Conservation (phyloP, 345 rosid genomes). For the Murraya paniculata region DNA sequence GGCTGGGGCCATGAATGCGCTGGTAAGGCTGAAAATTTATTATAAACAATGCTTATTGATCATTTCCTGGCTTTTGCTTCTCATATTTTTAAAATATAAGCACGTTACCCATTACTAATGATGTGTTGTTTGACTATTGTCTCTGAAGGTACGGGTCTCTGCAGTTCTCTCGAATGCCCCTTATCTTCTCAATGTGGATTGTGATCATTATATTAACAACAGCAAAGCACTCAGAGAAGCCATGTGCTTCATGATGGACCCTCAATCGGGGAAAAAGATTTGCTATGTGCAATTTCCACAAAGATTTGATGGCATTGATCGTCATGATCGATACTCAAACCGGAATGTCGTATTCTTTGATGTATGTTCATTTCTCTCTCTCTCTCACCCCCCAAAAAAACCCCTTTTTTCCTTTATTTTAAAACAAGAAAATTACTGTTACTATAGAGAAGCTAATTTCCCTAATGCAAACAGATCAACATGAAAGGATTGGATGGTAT, state of each 20-base stretch:
- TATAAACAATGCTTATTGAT: background rate
- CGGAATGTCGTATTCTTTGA: slow-evolving; percentile 93
- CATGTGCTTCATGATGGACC: slow-evolving; percentile 99
- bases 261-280: slow-evolving; percentile 79
- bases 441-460: slow-evolving; percentile 11
- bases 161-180: slow-evolving; percentile 96
- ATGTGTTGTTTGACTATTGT: background rate
- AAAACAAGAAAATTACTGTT: background rate
- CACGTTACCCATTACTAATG: background rate
- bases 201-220: slow-evolving; percentile 96
- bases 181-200: slow-evolving; percentile 82
- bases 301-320: slow-evolving; percentile 98
- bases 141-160: slow-evolving; percentile 75
- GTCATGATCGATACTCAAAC: slow-evolving; percentile 93
- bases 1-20: slow-evolving; percentile 98
- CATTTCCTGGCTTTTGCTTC: background rate
- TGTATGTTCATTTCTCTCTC: slow-evolving; percentile 45
- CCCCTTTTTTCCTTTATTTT: background rate
- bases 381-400: too few relatives aligned
- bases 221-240: slow-evolving; percentile 96
- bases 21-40: slow-evolving; percentile 41
- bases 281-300: slow-evolving; percentile 99
- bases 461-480: slow-evolving; percentile 59
- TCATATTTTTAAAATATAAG: background rate
- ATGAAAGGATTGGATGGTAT: slow-evolving; percentile 99